Percentiles rank a stretch among this genome's conserved stretches.
These are phyloP conservation scores for Isoetes taiwanensis DNA, from an alignment of 75 land plant genomes.

Conservation along the genomic window DNA sequence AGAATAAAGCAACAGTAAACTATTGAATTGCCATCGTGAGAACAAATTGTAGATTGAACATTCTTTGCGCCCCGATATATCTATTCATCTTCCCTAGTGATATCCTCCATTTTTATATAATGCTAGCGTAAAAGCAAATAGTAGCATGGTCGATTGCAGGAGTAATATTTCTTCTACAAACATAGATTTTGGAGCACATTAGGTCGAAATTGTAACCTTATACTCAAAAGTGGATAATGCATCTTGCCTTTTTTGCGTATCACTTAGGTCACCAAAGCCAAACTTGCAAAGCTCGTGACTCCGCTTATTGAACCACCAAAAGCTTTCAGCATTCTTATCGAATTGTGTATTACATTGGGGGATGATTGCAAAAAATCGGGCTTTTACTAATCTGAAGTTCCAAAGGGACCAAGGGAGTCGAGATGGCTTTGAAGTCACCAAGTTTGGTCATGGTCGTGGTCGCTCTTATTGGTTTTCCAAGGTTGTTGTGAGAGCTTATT, in stretches of 20 bases:
- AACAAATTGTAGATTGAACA: no score
- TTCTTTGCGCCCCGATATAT: no score
- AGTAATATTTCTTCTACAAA: neutral
- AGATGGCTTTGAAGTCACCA: constrained; percentile 98
- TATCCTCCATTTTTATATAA: no score
- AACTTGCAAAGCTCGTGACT: constrained; percentile 88
- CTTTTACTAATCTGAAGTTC: no score
- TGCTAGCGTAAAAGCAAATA: no score
- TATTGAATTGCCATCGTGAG: no score
- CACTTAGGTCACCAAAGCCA: constrained; percentile 98
- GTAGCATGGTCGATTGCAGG: neutral
- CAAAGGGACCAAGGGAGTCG: constrained; percentile 93
- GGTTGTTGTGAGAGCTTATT: no score
- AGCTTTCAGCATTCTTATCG: no score
- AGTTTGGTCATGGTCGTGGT: constrained; percentile 98
- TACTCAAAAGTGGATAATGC: neutral
- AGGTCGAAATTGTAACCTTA: neutral
- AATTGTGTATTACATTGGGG: no score
- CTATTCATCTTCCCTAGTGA: no score
- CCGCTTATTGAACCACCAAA: constrained; percentile 95
- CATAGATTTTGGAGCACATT: neutral
- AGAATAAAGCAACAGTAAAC: constrained; percentile 99
- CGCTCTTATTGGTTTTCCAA: constrained; percentile 96
- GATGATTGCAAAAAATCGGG: no score
- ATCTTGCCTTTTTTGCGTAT: constrained; percentile 32